phyloP scores from a whole-genome alignment of 2,329 filamentous ascomycete genomes.

The Exophiala alcalophila region DNA sequence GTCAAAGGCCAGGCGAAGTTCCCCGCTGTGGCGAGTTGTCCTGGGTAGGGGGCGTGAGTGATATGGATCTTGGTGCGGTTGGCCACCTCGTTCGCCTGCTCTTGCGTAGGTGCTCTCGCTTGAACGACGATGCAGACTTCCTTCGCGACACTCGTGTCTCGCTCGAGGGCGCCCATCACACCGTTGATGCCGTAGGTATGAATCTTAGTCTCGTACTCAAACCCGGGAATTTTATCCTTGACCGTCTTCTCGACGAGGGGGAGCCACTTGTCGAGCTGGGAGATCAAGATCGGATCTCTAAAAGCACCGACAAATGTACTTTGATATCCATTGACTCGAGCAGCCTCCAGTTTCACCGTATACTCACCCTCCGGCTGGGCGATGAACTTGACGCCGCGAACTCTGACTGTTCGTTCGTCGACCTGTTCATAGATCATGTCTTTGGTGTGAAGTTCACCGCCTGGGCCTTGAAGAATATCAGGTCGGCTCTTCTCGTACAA shows the following conservation, averaged over 20 bases:
- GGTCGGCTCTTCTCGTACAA: conserved; percentile 56
- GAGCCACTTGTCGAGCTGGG: conserved; percentile 41
- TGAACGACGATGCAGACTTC: conserved; percentile 49
- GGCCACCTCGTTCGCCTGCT: conserved; percentile 45
- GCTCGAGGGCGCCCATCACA: conserved; percentile 35
- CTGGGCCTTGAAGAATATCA: conserved; percentile 50
- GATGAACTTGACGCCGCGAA: conserved; percentile 41
- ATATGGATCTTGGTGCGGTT: conserved; percentile 41
- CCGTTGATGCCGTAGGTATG: conserved; percentile 50
- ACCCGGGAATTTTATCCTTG: conserved; percentile 30
- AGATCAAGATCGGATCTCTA: conserved; percentile 48
- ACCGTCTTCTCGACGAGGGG: conserved; percentile 32
- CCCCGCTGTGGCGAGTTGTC: conserved; percentile 53
- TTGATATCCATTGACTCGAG: conserved; percentile 43
- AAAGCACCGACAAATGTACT: conserved; percentile 49
- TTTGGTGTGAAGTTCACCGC: conserved; percentile 44
- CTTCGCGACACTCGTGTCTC: conserved; percentile 28
- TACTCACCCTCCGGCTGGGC: conserved; percentile 37
- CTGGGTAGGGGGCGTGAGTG: conserved; percentile 49
- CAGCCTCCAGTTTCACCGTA: conserved; percentile 52
- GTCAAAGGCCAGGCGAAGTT: conserved; percentile 45
- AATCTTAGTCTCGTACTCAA: conserved; percentile 38
- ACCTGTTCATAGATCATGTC: conserved; percentile 46
- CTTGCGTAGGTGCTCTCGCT: conserved; percentile 46
- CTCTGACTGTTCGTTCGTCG: conserved; percentile 36